A percentile compares a stretch with the other conserved stretches of the same genome.
Conservation (phyloP, 192 early-diverging fungal genomes). For the Chytriomyces confervae region DNA sequence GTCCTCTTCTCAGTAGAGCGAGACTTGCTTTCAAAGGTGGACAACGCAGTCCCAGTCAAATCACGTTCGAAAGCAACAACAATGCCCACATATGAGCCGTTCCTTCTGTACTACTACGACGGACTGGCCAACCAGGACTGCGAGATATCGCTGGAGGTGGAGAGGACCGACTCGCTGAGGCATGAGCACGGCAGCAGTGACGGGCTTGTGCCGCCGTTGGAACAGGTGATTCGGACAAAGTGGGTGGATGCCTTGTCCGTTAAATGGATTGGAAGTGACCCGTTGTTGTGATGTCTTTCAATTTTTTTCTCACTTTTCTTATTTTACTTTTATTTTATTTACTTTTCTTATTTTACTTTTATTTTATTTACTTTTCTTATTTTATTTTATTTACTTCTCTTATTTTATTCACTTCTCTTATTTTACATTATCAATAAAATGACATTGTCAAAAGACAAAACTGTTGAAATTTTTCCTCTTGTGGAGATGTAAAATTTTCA, state of each 20-base stretch:
- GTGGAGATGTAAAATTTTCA: neutral
- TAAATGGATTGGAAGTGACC: slow-evolving; percentile 49
- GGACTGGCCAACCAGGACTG: slow-evolving; percentile 56
- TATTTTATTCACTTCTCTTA: too few species aligned
- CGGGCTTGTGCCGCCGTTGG: slow-evolving; percentile 45
- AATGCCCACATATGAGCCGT: slow-evolving; percentile 29
- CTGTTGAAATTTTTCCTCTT: neutral
- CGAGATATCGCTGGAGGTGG: slow-evolving; percentile 46
- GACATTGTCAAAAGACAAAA: neutral
- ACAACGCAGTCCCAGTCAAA: slow-evolving; percentile 43
- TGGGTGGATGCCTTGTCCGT: slow-evolving; percentile 43
- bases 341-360: too few species aligned
- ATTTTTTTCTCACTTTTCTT: too few species aligned
- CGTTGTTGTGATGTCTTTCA: slow-evolving; percentile 39
- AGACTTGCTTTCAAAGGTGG: slow-evolving; percentile 54
- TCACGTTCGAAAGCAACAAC: neutral
- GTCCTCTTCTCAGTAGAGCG: slow-evolving; percentile 50
- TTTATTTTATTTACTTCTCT: too few species aligned
- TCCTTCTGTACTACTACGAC: slow-evolving; percentile 62
- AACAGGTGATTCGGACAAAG: slow-evolving; percentile 44
- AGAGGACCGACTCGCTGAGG: neutral
- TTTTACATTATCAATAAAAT: too few species aligned
- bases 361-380: neutral
- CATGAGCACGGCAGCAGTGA: neutral
- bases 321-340: neutral